Evolutionary conservation across 2,329 filamentous ascomycete genomes (phyloP), one percentile per base, ranked within the genome.

Genomic region (Aspergillus niger): DNA sequence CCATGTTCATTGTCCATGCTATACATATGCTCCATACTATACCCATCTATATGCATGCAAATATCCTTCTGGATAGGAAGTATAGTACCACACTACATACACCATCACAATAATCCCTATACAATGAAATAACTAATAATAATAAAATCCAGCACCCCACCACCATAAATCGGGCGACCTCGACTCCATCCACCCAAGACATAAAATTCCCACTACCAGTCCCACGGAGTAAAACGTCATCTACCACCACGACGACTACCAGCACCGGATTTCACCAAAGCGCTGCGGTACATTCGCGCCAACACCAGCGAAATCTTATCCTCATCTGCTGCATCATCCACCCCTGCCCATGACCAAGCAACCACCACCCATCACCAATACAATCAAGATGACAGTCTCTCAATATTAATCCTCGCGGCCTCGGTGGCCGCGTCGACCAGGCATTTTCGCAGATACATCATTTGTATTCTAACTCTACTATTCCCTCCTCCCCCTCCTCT

Each of bases 251-350:
- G 91, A 96, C 72, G 91, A 98, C 76, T 86, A 96, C 68, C 68
- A 90, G 89, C 20, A 97, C 95, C 28, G 95, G 95, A 99, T 75
- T 97, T 98, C 69, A 88, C 85, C 68, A 99, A 99, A 80, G 91
- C 87, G 69, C 85, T 90, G 67, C 81, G 76, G 65, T 89, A 83
- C 76, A 83, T 87, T 64, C 83, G 83, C 51, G 67, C 54, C 5
- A 70, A 74, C 54, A 67, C 64, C 5, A 53, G 58, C 30, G 67
- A 70, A 10, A 73, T 75, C 39, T 61, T 72, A 38, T 32, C 49
- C n/a, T 7, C 59, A 17, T 15, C 28, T 20, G 20, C 20, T 20
- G 20, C 20, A 53, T 44, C 50, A 60, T 44, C 48, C 17, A 48
- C 20, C 7, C 53, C 22, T 4, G 26, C 38, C 20, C 22, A 36